phyloP scores from a whole-genome alignment of 768 basidiomycete species.

The Dendrothele bispora region DNA sequence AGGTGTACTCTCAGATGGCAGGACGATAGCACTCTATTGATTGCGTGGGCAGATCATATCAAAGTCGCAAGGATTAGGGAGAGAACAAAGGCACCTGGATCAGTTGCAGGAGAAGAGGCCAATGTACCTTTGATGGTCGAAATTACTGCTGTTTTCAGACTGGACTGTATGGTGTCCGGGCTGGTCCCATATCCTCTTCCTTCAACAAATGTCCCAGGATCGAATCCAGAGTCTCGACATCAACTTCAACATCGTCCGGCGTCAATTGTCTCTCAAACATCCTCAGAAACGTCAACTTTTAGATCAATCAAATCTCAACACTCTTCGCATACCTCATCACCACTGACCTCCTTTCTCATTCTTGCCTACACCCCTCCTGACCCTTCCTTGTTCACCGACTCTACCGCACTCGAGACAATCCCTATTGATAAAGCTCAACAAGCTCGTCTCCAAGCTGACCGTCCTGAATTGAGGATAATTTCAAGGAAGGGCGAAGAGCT shows the following conservation, averaged over 20 bases:
- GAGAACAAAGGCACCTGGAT: slow-evolving; percentile 43
- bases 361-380: slow-evolving; percentile 86
- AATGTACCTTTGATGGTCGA: slow-evolving; percentile 72
- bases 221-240: neutral
- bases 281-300: no score
- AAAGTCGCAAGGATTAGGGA: slow-evolving; percentile 83
- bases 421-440: slow-evolving; percentile 66
- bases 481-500: slow-evolving; percentile 87
- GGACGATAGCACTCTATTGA: slow-evolving; percentile 85
- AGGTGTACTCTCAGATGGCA: slow-evolving; percentile 92
- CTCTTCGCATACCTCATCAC: neutral
- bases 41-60: slow-evolving; percentile 93
- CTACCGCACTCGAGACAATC: slow-evolving; percentile 15
- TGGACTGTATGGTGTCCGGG: slow-evolving; percentile 95
- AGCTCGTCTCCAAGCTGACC: slow-evolving; percentile 79
- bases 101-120: slow-evolving; percentile 38
- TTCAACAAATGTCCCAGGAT: no score
- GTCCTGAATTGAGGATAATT: slow-evolving; percentile 94
- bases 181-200: slow-evolving; percentile 74
- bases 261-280: slow-evolving; percentile 8
- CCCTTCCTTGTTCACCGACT: slow-evolving; percentile 63
- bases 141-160: slow-evolving; percentile 86
- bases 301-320: slow-evolving; percentile 3
- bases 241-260: slow-evolving; percentile 10
- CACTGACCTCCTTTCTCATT: slow-evolving; percentile 77